Percentiles rank a stretch among this genome's conserved stretches.
Evolutionary conservation across 208 protist genomes (phyloP).

Genomic region (Tritrichomonas foetus): DNA sequence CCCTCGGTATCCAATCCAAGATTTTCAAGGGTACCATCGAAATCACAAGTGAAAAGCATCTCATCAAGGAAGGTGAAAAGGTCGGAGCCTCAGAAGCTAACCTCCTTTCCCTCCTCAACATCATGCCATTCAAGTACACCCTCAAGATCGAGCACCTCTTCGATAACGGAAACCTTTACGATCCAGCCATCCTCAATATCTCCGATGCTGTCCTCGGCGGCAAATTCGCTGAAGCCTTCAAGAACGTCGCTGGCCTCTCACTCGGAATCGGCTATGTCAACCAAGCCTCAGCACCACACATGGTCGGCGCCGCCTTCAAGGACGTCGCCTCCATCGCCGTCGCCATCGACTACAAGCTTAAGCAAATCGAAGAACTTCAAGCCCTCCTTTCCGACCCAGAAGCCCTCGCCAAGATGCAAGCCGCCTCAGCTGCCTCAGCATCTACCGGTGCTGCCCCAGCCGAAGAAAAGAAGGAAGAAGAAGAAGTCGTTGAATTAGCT

Average conservation of each 20-base stretch:
- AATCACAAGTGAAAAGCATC: too few species aligned
- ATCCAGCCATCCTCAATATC: slow-evolving; percentile 79
- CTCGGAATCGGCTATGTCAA: slow-evolving; percentile 86
- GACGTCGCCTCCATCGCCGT: slow-evolving; percentile 82
- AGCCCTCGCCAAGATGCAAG: slow-evolving; percentile 7
- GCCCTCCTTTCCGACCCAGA: slow-evolving; percentile 54
- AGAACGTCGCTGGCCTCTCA: slow-evolving; percentile 80
- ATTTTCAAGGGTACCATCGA: too few species aligned
- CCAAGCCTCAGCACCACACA: slow-evolving; percentile 80
- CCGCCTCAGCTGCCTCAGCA: too few species aligned
- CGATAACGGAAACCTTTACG: slow-evolving; percentile 85
- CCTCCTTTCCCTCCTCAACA: slow-evolving; percentile 93
- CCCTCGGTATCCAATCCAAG: slow-evolving; percentile 96
- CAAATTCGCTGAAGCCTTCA: slow-evolving; percentile 73
- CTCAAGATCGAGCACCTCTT: slow-evolving; percentile 78
- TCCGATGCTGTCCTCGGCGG: slow-evolving; percentile 75
- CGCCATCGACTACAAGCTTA: slow-evolving; percentile 73
- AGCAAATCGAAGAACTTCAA: slow-evolving; percentile 74
- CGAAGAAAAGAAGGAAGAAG: too few species aligned
- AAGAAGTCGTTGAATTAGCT: too few species aligned
- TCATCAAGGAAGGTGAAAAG: too few species aligned
- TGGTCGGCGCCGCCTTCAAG: slow-evolving; percentile 88
- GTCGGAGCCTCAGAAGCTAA: slow-evolving; percentile 90
- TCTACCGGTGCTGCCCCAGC: too few species aligned
- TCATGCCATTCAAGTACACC: slow-evolving; percentile 96